A percentile compares a stretch with the other conserved stretches of the same genome.
Evolutionary conservation across 192 early-diverging fungal species (phyloP).

Genomic region (Gamsiella multidivaricata): DNA sequence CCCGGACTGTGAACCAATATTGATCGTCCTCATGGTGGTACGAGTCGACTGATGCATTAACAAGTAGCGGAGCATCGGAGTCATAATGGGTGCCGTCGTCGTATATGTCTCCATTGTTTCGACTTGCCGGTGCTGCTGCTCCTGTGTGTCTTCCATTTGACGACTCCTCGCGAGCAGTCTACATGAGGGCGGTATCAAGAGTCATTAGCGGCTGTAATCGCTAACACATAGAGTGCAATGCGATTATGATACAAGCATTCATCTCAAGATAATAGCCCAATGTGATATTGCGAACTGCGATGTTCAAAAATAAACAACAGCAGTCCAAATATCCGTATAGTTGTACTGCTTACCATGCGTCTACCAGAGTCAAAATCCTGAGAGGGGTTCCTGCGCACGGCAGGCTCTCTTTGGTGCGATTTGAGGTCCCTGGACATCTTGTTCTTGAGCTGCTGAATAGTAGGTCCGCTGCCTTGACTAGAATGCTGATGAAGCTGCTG

Average conservation of each 20-base stretch:
- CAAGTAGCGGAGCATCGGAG: conserved; percentile 34
- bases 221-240: neutral
- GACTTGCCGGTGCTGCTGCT: neutral
- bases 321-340: neutral
- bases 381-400: conserved; percentile 31
- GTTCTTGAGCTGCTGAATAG: conserved; percentile 51
- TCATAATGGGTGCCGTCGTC: neutral
- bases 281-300: too few relatives aligned
- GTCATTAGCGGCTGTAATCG: neutral
- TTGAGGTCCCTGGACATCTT: conserved; percentile 50
- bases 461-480: conserved; percentile 27
- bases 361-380: conserved; percentile 37
- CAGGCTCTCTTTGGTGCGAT: conserved; percentile 22
- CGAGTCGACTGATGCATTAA: conserved; percentile 69
- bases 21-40: conserved; percentile 76
- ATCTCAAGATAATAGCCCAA: too few relatives aligned
- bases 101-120: conserved; percentile 14
- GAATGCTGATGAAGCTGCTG: conserved; percentile 23
- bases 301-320: neutral
- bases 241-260: too few relatives aligned
- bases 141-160: conserved; percentile 6
- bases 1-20: conserved; percentile 77
- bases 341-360: conserved; percentile 17
- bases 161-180: conserved; percentile 16
- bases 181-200: neutral